Conservation (phyloP, 306 rosid species). For the Psophocarpus tetragonolobus region DNA sequence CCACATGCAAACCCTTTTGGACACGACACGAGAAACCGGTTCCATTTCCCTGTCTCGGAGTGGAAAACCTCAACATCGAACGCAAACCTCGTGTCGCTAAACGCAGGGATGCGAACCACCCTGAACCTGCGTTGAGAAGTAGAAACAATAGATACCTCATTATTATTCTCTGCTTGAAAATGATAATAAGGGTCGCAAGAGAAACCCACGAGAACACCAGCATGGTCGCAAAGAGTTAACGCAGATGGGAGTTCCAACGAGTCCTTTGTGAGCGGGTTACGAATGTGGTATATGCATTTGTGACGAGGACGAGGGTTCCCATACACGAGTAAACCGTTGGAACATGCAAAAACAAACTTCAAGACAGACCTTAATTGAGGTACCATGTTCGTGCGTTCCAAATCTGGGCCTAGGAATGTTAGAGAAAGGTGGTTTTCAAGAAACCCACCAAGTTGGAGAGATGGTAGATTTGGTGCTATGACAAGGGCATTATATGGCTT, state of each 20-base stretch:
- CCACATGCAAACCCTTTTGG: slow-evolving; percentile 26
- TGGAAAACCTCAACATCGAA: slow-evolving; percentile 28
- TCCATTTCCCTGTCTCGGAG: slow-evolving; percentile 25
- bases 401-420: background rate
- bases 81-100: background rate
- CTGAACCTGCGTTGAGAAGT: background rate
- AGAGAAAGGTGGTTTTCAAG: background rate
- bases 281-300: slow-evolving; percentile 13
- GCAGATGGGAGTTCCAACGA: slow-evolving; percentile 2
- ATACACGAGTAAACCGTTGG: slow-evolving; percentile 26
- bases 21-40: background rate
- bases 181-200: slow-evolving; percentile 24
- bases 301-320: background rate
- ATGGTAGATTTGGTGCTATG: slow-evolving; percentile 1
- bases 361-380: background rate
- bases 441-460: background rate
- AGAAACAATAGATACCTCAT: background rate
- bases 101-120: slow-evolving; percentile 18
- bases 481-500: slow-evolving; percentile 1
- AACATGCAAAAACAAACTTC: slow-evolving; percentile 9
- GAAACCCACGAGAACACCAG: slow-evolving; percentile 28
- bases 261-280: slow-evolving; percentile 17
- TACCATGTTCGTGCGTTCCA: background rate
- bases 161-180: background rate
- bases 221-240: background rate